Percentiles rank a stretch among this genome's conserved stretches.
Conservation (phyloP, 2,329 filamentous ascomycete species). For the Cytospora piceicola region DNA sequence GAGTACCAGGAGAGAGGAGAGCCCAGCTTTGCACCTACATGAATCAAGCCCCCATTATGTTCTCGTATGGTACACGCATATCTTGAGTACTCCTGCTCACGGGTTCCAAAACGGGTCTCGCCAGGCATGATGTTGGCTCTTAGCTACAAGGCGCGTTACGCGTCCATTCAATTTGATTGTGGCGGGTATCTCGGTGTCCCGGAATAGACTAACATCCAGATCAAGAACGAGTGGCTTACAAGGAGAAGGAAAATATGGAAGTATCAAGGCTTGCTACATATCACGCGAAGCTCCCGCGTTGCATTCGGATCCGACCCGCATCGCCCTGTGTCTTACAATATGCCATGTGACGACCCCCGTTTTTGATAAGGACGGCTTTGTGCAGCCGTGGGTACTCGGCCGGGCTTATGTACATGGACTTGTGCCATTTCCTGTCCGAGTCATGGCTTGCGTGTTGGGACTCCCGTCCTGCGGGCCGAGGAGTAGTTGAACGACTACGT, state of each 20-base stretch:
- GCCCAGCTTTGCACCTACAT: not conserved
- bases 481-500: not conserved
- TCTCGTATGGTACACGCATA: not conserved
- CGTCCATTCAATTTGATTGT: not conserved
- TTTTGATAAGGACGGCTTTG: not conserved
- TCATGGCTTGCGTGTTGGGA: not conserved
- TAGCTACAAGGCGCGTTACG: not conserved
- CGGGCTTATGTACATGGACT: not conserved
- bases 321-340: not conserved
- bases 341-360: not conserved
- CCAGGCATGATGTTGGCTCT: not conserved
- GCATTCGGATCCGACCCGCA: not conserved
- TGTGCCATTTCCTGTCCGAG: not conserved
- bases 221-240: not conserved
- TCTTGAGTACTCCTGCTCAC: not conserved
- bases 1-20: not conserved
- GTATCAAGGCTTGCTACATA: not conserved
- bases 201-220: not conserved
- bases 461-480: not conserved
- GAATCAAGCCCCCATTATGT: not conserved
- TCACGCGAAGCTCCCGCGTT: not conserved
- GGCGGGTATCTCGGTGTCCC: constrained; percentile 1
- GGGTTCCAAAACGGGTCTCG: too few relatives aligned
- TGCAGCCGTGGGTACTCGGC: not conserved
- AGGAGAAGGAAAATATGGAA: not conserved